Conservation (phyloP, 2,329 filamentous ascomycete genomes). For the Achaetomium macrosporum region DNA sequence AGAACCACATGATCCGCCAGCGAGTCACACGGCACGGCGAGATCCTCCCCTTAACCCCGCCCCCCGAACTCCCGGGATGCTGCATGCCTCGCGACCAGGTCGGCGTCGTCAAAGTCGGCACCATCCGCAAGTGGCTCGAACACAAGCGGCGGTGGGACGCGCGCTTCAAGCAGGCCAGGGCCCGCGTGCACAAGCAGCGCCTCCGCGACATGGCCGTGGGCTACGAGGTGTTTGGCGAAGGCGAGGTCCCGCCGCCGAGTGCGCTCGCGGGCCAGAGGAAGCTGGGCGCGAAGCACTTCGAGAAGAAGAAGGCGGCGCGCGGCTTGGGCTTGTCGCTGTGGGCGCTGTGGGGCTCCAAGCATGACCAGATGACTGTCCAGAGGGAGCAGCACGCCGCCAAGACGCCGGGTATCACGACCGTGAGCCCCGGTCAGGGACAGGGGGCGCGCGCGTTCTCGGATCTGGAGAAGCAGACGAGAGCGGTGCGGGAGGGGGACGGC, state of each 20-base stretch:
- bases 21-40: conserved; percentile 72
- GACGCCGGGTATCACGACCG: conserved; percentile 30
- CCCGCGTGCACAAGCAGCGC: conserved; percentile 66
- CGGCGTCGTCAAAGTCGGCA: conserved; percentile 72
- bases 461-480: conserved; percentile 36
- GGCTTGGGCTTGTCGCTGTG: conserved; percentile 76
- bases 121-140: conserved; percentile 76
- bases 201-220: conserved; percentile 61
- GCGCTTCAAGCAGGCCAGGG: conserved; percentile 63
- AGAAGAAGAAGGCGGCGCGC: conserved; percentile 36
- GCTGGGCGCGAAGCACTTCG: conserved; percentile 36
- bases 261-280: conserved; percentile 69
- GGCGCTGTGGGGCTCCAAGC: conserved; percentile 82
- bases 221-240: conserved; percentile 62
- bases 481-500: conserved; percentile 49
- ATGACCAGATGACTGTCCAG: conserved; percentile 69
- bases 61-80: conserved; percentile 60
- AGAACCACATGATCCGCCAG: conserved; percentile 87
- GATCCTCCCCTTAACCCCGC: conserved; percentile 61
- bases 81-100: conserved; percentile 58
- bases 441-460: conserved; percentile 39
- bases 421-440: conserved; percentile 33
- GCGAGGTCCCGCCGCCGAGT: conserved; percentile 75
- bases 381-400: conserved; percentile 49
- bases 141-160: conserved; percentile 68